Evolutionary conservation across 768 basidiomycete species (phyloP).

Genomic region (Glaciozyma martinii): DNA sequence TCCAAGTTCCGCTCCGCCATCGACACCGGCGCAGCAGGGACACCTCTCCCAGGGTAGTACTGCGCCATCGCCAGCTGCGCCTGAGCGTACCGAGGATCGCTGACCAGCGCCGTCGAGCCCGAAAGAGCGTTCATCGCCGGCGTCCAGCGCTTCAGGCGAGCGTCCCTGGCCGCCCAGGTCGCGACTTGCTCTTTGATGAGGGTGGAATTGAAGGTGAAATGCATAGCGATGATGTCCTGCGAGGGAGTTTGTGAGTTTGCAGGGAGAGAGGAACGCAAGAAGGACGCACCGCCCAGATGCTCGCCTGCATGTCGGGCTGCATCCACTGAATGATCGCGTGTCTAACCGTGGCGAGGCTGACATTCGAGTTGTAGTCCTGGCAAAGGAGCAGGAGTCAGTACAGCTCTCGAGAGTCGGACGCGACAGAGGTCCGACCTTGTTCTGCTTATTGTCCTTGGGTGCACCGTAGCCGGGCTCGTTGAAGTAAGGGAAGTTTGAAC

Average conservation of each 20-base stretch:
- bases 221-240: constrained; percentile 49
- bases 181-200: not conserved
- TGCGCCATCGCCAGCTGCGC: not conserved
- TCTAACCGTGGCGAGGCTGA: constrained; percentile 44
- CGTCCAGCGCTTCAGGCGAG: constrained; percentile 6
- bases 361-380: constrained; percentile 47
- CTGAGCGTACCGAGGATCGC: not conserved
- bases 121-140: not conserved
- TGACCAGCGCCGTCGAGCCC: constrained; percentile 1
- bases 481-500: constrained; percentile 48
- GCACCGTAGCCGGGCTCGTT: constrained; percentile 46
- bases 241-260: constrained; percentile 3
- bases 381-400: constrained; percentile 18
- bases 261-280: not conserved
- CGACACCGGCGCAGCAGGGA: too few species aligned
- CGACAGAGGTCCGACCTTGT: not conserved
- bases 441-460: not conserved
- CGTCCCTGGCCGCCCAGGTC: not conserved
- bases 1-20: not conserved
- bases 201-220: constrained; percentile 41
- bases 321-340: constrained; percentile 55
- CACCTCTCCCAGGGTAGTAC: too few species aligned
- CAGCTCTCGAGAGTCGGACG: not conserved
- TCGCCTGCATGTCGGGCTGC: constrained; percentile 42
- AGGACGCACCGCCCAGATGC: constrained; percentile 47